Percentiles rank a stretch among this genome's conserved stretches.
phyloP scores from a whole-genome alignment of 2,329 filamentous ascomycete genomes.

The Hypoxylon sp. region DNA sequence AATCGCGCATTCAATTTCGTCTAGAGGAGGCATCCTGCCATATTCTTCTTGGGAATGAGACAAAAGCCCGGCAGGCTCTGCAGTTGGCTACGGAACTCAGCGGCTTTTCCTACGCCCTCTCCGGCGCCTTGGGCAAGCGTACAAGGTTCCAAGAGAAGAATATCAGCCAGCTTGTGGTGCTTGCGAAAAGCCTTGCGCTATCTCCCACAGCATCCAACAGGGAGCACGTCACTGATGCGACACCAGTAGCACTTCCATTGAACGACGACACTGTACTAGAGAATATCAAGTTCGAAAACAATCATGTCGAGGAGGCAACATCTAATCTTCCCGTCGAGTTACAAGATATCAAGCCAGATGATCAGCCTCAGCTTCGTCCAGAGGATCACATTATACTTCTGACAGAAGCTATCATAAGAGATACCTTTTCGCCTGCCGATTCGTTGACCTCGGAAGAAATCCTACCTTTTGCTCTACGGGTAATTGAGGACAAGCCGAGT shows the following conservation, averaged over 20 bases:
- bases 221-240: constrained; percentile 40
- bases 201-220: constrained; percentile 42
- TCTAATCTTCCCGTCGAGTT: constrained; percentile 70
- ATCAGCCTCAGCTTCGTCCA: constrained; percentile 84
- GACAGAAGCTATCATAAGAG: constrained; percentile 88
- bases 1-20: constrained; percentile 76
- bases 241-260: constrained; percentile 78
- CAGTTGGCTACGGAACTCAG: constrained; percentile 74
- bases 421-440: constrained; percentile 85
- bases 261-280: constrained; percentile 96
- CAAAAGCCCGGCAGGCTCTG: constrained; percentile 78
- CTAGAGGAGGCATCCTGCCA: constrained; percentile 87
- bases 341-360: constrained; percentile 75
- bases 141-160: constrained; percentile 84
- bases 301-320: constrained; percentile 51
- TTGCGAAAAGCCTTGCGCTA: constrained; percentile 77
- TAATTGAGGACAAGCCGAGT: constrained; percentile 87
- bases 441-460: constrained; percentile 94
- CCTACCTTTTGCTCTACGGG: constrained; percentile 87
- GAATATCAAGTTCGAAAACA: constrained; percentile 80
- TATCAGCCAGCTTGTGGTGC: constrained; percentile 88
- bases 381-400: constrained; percentile 92
- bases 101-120: constrained; percentile 84
- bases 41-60: constrained; percentile 85
- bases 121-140: constrained; percentile 86